Evolutionary conservation across 176 grass and related monocot genomes (phyloP).

Genomic region (Bolboschoenus planiculmis): DNA sequence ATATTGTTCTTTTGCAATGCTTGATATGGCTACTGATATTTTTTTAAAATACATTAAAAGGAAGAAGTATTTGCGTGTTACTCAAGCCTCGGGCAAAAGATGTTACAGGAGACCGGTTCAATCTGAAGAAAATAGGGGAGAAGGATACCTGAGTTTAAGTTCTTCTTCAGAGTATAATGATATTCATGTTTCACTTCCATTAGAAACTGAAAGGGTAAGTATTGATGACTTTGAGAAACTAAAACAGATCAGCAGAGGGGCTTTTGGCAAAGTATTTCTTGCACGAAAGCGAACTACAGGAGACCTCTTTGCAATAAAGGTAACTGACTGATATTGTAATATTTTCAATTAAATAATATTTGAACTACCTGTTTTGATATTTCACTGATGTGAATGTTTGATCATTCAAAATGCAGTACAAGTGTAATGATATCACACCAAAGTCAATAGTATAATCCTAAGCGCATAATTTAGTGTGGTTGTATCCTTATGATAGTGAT

Average conservation of each 20-base stretch:
- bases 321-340: neutral
- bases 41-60: conserved; percentile 15
- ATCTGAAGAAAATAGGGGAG: conserved; percentile 12
- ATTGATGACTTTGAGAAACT: conserved; percentile 46
- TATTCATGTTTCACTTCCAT: conserved; percentile 5
- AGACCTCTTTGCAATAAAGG: conserved; percentile 54
- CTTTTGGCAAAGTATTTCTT: conserved; percentile 45
- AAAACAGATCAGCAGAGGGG: conserved; percentile 45
- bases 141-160: neutral
- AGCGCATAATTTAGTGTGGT: neutral
- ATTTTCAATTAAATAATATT: neutral
- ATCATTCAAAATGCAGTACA: neutral
- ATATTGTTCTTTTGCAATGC: neutral
- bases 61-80: conserved; percentile 26
- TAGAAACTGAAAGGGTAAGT: conserved; percentile 26
- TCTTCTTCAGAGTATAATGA: conserved; percentile 14
- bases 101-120: neutral
- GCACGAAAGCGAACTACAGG: conserved; percentile 36
- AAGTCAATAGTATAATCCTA: neutral
- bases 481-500: neutral
- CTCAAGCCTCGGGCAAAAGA: conserved; percentile 3
- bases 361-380: neutral
- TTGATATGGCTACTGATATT: neutral
- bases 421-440: neutral
- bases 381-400: neutral